phyloP scores from a whole-genome alignment of 2,329 filamentous ascomycete genomes.

The Pseudogymnoascus sp. region DNA sequence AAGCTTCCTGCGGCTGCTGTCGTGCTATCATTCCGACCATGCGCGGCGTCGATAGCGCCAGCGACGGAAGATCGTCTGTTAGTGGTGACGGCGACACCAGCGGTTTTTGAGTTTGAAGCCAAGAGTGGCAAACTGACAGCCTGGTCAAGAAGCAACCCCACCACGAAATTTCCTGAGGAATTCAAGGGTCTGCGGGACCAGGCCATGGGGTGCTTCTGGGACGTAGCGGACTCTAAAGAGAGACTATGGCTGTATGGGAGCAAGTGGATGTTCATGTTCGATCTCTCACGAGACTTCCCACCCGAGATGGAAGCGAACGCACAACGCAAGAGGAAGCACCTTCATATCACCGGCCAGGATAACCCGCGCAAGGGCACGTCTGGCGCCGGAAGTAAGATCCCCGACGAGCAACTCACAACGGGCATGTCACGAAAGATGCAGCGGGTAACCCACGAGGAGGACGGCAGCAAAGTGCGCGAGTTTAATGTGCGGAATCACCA shows the following conservation, averaged over 20 bases:
- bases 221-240: conserved; percentile 46
- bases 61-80: conserved; percentile 46
- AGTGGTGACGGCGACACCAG: conserved; percentile 53
- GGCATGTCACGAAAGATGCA: conserved; percentile 32
- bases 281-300: conserved; percentile 62
- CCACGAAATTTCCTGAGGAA: conserved; percentile 62
- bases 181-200: conserved; percentile 70
- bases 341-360: conserved; percentile 7
- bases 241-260: conserved; percentile 83
- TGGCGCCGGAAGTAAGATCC: conserved; percentile 48
- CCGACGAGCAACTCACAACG: conserved; percentile 25
- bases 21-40: conserved; percentile 57
- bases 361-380: conserved; percentile 32
- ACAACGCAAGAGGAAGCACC: conserved; percentile 22
- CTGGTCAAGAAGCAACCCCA: conserved; percentile 79
- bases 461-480: conserved; percentile 27
- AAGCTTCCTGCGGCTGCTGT: conserved; percentile 57
- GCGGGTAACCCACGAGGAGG: conserved; percentile 33
- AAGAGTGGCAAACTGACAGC: conserved; percentile 67
- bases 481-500: conserved; percentile 12
- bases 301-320: conserved; percentile 28
- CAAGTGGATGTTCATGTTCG: conserved; percentile 86
- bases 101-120: conserved; percentile 73
- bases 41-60: conserved; percentile 27
- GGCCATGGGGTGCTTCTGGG: conserved; percentile 80